Evolutionary conservation across 805 yeast species (phyloP).

Genomic region (Alloascoidea africana): DNA sequence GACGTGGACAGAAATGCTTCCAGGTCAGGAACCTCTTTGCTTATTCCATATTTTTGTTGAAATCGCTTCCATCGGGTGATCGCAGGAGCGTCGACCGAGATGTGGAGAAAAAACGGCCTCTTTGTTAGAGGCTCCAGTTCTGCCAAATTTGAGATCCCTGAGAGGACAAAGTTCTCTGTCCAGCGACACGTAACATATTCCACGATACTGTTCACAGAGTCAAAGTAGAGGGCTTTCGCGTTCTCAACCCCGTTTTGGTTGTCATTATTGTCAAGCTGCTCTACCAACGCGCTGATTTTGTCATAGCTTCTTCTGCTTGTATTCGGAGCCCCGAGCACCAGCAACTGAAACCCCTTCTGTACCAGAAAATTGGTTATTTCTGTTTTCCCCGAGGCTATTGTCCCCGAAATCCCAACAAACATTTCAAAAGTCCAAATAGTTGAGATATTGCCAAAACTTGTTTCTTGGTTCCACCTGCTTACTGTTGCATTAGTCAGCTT

Average conservation of each 20-base stretch:
- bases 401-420: constrained; percentile 68
- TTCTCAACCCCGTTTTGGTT: background rate
- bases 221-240: constrained; percentile 16
- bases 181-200: constrained; percentile 54
- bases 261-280: background rate
- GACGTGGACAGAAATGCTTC: constrained; percentile 22
- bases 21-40: constrained; percentile 7
- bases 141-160: constrained; percentile 28
- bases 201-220: constrained; percentile 27
- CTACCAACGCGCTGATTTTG: background rate
- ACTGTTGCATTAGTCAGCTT: no score
- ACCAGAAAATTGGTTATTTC: constrained; percentile 45
- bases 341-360: constrained; percentile 32
- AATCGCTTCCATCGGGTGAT: constrained; percentile 22
- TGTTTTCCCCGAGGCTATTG: constrained; percentile 49
- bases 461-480: no score
- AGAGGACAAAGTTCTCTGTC: constrained; percentile 44
- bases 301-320: constrained; percentile 9
- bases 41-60: background rate
- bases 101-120: constrained; percentile 74
- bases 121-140: constrained; percentile 34
- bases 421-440: no score
- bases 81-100: constrained; percentile 64
- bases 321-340: constrained; percentile 14
- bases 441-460: no score